Evolutionary conservation across 2,329 filamentous ascomycete species (phyloP).

Genomic region (Alternaria sp.): DNA sequence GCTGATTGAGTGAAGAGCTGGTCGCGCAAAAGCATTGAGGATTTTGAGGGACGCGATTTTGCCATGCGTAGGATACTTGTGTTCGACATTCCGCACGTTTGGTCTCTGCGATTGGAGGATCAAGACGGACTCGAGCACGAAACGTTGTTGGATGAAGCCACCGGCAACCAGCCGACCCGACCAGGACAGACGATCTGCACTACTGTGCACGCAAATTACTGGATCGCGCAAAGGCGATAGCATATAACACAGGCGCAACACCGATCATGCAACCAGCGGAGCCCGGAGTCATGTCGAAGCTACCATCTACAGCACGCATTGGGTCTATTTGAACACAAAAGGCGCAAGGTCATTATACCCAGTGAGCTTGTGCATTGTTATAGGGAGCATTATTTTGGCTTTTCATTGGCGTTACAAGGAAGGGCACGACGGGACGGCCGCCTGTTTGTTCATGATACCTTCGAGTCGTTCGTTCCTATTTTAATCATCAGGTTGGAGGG

Average conservation of each 20-base stretch:
- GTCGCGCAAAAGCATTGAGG: background rate
- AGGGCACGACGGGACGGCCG: constrained; percentile 1
- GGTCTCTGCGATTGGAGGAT: background rate
- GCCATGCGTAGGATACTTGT: background rate
- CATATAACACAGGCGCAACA: background rate
- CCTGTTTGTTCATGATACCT: constrained; percentile 10
- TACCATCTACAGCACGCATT: constrained; percentile 4
- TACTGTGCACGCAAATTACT: background rate
- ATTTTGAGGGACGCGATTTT: background rate
- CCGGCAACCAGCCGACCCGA: background rate
- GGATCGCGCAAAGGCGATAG: background rate
- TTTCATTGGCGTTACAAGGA: constrained; percentile 1
- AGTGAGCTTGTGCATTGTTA: constrained; percentile 4
- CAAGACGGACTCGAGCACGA: background rate
- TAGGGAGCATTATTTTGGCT: background rate
- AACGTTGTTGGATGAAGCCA: background rate
- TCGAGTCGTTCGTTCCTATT: constrained; percentile 6
- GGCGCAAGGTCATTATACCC: constrained; percentile 15
- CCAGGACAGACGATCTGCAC: background rate
- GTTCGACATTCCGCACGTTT: background rate
- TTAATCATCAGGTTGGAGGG: background rate
- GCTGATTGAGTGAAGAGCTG: constrained; percentile 65
- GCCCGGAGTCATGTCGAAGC: background rate
- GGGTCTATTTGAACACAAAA: constrained; percentile 8
- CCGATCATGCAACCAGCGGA: background rate